Percentiles rank a stretch among this genome's conserved stretches.
Conservation (phyloP, 169 alveolate species). For the Perkinsus chesapeaki region DNA sequence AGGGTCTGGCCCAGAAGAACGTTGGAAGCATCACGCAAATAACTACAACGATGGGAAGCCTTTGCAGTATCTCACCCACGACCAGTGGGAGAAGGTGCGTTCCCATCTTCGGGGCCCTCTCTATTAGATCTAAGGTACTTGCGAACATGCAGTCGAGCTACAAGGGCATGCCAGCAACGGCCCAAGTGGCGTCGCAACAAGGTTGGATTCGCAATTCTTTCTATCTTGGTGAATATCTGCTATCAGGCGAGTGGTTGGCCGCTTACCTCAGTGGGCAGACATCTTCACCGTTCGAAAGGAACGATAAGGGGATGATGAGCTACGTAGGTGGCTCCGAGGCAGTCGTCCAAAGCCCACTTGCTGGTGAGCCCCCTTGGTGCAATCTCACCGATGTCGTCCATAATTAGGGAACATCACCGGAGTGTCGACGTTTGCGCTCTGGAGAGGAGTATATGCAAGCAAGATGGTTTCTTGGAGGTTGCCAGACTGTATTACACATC, state of each 20-base stretch:
- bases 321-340: background rate
- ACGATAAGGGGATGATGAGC: background rate
- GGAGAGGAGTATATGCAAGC: background rate
- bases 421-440: background rate
- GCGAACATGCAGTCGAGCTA: conserved; percentile 2
- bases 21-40: background rate
- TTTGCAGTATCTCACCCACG: background rate
- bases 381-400: background rate
- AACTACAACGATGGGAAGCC: background rate
- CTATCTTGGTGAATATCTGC: background rate
- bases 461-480: background rate
- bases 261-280: background rate
- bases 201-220: background rate
- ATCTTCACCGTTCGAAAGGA: background rate
- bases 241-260: background rate
- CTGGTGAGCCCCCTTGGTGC: background rate
- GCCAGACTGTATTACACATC: background rate
- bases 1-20: background rate
- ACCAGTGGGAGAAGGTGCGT: background rate
- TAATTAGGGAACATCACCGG: background rate
- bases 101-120: background rate
- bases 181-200: background rate
- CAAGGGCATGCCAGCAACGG: background rate
- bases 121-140: background rate
- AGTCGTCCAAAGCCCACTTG: background rate